Percentiles rank a stretch among this genome's conserved stretches.
phyloP scores from a whole-genome alignment of 768 basidiomycete genomes.

The Suillus cothurnatus region DNA sequence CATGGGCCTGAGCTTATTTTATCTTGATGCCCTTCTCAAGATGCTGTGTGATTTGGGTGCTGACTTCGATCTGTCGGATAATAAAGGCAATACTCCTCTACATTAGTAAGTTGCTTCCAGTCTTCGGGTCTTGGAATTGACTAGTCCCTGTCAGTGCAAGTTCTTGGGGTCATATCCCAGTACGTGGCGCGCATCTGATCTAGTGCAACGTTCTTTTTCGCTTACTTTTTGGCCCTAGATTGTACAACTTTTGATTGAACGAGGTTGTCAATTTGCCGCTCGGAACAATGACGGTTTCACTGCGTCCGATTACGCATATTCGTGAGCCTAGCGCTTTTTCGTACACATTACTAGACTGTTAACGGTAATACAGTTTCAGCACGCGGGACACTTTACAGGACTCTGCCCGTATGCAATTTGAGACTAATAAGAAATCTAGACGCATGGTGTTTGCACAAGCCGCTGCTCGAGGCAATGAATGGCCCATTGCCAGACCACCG shows the following conservation, averaged over 20 bases:
- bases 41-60: slow-evolving; percentile 92
- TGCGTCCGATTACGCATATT: slow-evolving; percentile 89
- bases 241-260: slow-evolving; percentile 84
- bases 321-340: slow-evolving; percentile 16
- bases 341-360: slow-evolving; percentile 1
- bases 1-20: slow-evolving; percentile 18
- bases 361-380: slow-evolving; percentile 50
- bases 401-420: slow-evolving; percentile 76
- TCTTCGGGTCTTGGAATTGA: slow-evolving; percentile 13
- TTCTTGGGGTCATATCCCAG: slow-evolving; percentile 83
- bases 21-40: slow-evolving; percentile 40
- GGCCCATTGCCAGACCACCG: slow-evolving; percentile 46
- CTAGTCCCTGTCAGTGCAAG: slow-evolving; percentile 60
- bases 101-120: slow-evolving; percentile 71
- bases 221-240: slow-evolving; percentile 46
- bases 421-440: slow-evolving; percentile 76
- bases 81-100: slow-evolving; percentile 88
- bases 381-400: slow-evolving; percentile 81
- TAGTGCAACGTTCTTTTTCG: slow-evolving; percentile 7
- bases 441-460: slow-evolving; percentile 74
- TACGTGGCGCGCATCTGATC: slow-evolving; percentile 37
- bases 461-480: slow-evolving; percentile 65
- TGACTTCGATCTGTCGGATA: slow-evolving; percentile 87
- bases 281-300: slow-evolving; percentile 92
- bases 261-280: slow-evolving; percentile 81